Conservation (phyloP, 2,329 filamentous ascomycete species). For the Coniochaeta pulveracea region DNA sequence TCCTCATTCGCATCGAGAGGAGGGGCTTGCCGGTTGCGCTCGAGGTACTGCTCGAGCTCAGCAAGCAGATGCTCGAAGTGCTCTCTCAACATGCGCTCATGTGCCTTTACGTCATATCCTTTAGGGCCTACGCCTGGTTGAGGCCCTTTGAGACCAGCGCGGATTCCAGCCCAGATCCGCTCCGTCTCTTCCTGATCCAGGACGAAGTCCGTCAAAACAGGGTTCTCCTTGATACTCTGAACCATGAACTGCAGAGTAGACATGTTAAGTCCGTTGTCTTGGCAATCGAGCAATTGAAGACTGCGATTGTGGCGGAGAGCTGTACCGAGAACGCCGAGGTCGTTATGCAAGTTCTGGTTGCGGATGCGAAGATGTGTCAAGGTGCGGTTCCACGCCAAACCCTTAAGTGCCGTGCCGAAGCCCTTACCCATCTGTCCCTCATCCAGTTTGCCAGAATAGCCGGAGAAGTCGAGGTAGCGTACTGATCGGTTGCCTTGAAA, state of each 20-base stretch:
- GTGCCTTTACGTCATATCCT: background rate
- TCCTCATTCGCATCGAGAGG: too few species aligned
- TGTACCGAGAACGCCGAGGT: conserved; percentile 36
- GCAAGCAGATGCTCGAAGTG: conserved; percentile 10
- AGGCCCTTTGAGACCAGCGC: conserved; percentile 7
- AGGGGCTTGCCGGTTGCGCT: conserved; percentile 13
- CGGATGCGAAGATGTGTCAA: conserved; percentile 38
- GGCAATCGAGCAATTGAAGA: conserved; percentile 41
- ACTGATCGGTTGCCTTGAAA: conserved; percentile 39
- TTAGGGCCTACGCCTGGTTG: conserved; percentile 2
- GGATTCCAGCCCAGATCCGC: conserved; percentile 13
- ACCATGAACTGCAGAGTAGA: conserved; percentile 36
- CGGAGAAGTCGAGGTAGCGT: conserved; percentile 43
- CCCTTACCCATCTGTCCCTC: conserved; percentile 43
- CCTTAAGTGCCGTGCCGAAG: conserved; percentile 34
- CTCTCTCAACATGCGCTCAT: conserved; percentile 7
- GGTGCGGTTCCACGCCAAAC: conserved; percentile 17
- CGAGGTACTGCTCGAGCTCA: conserved; percentile 10
- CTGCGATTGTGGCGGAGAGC: conserved; percentile 36
- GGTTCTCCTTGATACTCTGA: conserved; percentile 29
- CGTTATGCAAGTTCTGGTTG: conserved; percentile 43
- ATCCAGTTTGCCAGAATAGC: conserved; percentile 45
- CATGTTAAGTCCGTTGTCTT: conserved; percentile 42
- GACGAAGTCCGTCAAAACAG: conserved; percentile 31
- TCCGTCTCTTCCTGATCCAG: conserved; percentile 15